Conservation (phyloP, 1,284 basidiomycete genomes). For the Melampsora larici-populina region DNA sequence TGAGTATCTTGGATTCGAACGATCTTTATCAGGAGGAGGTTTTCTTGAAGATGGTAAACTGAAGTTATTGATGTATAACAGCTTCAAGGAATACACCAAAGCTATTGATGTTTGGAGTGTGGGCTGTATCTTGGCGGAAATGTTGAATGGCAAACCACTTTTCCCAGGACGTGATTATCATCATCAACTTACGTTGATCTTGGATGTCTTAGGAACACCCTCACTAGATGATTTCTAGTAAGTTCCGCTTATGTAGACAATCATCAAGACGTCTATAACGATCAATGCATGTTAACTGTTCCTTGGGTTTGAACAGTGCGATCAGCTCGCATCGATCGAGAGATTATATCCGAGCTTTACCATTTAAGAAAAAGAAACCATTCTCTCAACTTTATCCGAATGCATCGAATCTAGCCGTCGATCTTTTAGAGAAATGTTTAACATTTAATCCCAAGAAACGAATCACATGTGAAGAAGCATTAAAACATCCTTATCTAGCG, state of each 20-base stretch:
- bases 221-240: constrained; percentile 62
- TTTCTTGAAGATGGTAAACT: constrained; percentile 62
- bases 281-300: neutral
- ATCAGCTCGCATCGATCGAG: constrained; percentile 75
- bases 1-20: constrained; percentile 36
- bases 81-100: constrained; percentile 54
- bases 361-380: constrained; percentile 79
- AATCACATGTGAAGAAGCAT: constrained; percentile 49
- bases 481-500: constrained; percentile 49
- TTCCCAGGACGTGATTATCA: constrained; percentile 76
- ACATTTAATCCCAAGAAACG: constrained; percentile 52
- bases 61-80: neutral
- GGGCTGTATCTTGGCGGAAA: constrained; percentile 88
- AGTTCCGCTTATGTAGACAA: neutral
- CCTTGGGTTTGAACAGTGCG: constrained; percentile 50
- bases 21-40: no score
- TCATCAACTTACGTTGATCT: constrained; percentile 61
- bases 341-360: constrained; percentile 88
- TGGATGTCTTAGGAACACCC: constrained; percentile 62
- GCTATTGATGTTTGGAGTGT: constrained; percentile 70
- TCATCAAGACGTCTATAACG: neutral
- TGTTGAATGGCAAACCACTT: constrained; percentile 82
- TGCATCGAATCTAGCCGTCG: constrained; percentile 80
- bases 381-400: constrained; percentile 72
- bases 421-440: constrained; percentile 80